Conservation (phyloP, 345 rosid genomes). For the Eucalyptus guilfoylei region DNA sequence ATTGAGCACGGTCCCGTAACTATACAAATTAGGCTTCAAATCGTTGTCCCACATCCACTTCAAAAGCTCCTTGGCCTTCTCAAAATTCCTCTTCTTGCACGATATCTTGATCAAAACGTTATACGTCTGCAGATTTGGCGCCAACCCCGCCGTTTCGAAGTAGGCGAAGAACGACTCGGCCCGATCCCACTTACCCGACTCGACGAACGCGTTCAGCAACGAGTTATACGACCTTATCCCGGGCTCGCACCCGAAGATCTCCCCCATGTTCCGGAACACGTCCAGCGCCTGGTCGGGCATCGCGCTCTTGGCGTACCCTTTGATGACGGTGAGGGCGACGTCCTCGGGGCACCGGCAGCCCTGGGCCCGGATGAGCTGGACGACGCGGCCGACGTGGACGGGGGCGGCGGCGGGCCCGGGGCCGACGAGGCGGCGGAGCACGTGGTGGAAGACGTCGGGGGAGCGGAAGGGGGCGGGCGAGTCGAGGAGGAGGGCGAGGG, state of each 20-base stretch:
- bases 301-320: slow-evolving; percentile 49
- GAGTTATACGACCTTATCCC: slow-evolving; percentile 64
- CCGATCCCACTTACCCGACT: slow-evolving; percentile 37
- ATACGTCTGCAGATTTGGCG: slow-evolving; percentile 62
- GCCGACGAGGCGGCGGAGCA: slow-evolving; percentile 63
- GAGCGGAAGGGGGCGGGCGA: slow-evolving; percentile 55
- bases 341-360: slow-evolving; percentile 70
- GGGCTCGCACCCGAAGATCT: slow-evolving; percentile 61
- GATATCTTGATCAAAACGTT: slow-evolving; percentile 68
- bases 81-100: slow-evolving; percentile 51
- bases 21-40: slow-evolving; percentile 43
- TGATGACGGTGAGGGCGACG: slow-evolving; percentile 50
- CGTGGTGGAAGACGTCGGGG: slow-evolving; percentile 50
- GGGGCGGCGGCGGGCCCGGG: slow-evolving; percentile 13
- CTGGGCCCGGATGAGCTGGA: slow-evolving; percentile 43
- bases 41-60: slow-evolving; percentile 47
- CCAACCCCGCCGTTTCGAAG: slow-evolving; percentile 30
- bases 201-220: slow-evolving; percentile 50
- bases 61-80: slow-evolving; percentile 40
- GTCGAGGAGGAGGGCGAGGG: slow-evolving; percentile 51
- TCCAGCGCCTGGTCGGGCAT: slow-evolving; percentile 54
- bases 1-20: slow-evolving; percentile 48
- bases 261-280: slow-evolving; percentile 50
- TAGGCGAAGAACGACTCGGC: slow-evolving; percentile 43
- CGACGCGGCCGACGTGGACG: slow-evolving; percentile 31